Evolutionary conservation across 768 basidiomycete genomes (phyloP).

Genomic region (Cyclocybe aegerita): DNA sequence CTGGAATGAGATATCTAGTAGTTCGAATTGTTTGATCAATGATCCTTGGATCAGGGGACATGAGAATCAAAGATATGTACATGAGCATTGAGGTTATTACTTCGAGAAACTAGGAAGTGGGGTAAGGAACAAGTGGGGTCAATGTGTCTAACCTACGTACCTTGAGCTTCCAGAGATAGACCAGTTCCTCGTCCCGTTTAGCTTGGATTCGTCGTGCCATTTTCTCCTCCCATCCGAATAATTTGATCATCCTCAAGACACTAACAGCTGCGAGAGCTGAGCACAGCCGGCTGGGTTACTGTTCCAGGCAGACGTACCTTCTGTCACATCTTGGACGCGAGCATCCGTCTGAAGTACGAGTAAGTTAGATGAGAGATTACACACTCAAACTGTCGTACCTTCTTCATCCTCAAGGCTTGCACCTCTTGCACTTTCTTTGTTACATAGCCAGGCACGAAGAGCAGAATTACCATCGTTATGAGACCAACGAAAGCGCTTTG

Average conservation of each 20-base stretch:
- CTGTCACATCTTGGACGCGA: constrained; percentile 59
- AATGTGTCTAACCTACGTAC: constrained; percentile 44
- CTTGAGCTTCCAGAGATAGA: constrained; percentile 51
- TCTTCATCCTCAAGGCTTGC: constrained; percentile 52
- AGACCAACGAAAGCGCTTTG: constrained; percentile 58
- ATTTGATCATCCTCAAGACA: constrained; percentile 65
- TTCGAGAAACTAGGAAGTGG: not conserved
- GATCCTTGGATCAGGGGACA: not conserved
- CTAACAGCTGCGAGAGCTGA: constrained; percentile 39
- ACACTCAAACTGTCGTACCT: constrained; percentile 15
- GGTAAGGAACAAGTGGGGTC: constrained; percentile 35
- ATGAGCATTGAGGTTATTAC: not conserved
- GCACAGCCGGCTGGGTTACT: not conserved
- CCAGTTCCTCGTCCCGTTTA: constrained; percentile 62
- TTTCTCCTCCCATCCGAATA: constrained; percentile 67
- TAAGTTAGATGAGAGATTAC: not conserved
- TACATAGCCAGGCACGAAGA: constrained; percentile 60
- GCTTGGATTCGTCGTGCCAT: constrained; percentile 51
- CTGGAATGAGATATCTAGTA: constrained; percentile 54
- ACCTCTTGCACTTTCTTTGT: constrained; percentile 45
- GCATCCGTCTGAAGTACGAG: constrained; percentile 39
- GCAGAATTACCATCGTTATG: constrained; percentile 45
- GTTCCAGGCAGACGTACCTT: constrained; percentile 35
- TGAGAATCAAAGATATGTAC: not conserved
- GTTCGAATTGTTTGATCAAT: not conserved